Percentiles rank a stretch among this genome's conserved stretches.
Conservation (phyloP, 257 asterid genomes). For the Solanum commersonii region DNA sequence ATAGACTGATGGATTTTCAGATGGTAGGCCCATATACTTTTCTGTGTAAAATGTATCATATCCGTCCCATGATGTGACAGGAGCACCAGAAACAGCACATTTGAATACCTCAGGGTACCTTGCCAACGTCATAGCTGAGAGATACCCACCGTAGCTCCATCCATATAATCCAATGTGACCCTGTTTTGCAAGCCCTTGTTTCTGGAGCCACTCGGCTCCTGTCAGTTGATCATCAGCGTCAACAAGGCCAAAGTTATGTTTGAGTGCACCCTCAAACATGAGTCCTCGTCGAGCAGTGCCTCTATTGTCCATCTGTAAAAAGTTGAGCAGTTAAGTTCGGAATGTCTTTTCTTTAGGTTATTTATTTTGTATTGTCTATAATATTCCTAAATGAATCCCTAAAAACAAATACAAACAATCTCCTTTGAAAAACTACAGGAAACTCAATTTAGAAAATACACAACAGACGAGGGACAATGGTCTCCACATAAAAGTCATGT, state of each 20-base stretch:
- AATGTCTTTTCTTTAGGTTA: neutral
- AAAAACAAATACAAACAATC: neutral
- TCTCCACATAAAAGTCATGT: neutral
- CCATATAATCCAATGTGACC: constrained; percentile 83
- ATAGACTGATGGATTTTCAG: constrained; percentile 40
- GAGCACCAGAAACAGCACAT: constrained; percentile 93
- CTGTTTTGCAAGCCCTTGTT: constrained; percentile 46
- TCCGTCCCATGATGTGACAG: constrained; percentile 95
- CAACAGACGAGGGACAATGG: neutral
- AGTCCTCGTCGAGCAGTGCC: constrained; percentile 94
- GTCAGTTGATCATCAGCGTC: constrained; percentile 77
- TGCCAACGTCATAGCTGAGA: constrained; percentile 65
- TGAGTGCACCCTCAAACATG: constrained; percentile 70
- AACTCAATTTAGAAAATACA: neutral
- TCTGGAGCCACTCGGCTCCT: constrained; percentile 81
- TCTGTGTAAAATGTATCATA: constrained; percentile 84
- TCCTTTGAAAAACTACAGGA: neutral
- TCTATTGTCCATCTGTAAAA: constrained; percentile 83
- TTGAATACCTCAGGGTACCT: constrained; percentile 56
- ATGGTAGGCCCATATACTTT: constrained; percentile 86
- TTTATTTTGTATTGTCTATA: neutral
- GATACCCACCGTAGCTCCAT: constrained; percentile 97
- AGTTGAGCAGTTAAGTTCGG: neutral
- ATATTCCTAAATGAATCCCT: neutral
- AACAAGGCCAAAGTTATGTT: constrained; percentile 59